Evolutionary conservation across 305 asterid species (phyloP).

Genomic region (Andrographis paniculata): DNA sequence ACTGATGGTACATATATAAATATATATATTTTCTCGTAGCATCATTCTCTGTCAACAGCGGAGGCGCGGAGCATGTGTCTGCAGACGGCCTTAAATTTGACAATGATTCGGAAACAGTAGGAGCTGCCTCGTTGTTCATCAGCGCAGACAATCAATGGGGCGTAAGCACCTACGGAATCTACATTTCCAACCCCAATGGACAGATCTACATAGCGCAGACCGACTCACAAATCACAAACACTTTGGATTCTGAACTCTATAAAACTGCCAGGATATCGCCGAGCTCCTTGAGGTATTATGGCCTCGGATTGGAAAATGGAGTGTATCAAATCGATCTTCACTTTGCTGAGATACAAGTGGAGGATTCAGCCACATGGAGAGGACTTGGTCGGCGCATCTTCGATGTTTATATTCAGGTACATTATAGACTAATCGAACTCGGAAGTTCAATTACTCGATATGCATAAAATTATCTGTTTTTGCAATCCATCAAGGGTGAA

Average conservation of each 20-base stretch:
- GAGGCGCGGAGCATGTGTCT: constrained; percentile 32
- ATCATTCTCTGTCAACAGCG: constrained; percentile 39
- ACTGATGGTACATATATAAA: not conserved
- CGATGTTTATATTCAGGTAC: constrained; percentile 56
- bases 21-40: constrained; percentile 26
- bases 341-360: constrained; percentile 62
- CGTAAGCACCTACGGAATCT: constrained; percentile 53
- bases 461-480: not conserved
- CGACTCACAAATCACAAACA: constrained; percentile 40
- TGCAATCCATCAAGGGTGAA: constrained; percentile 27
- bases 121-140: constrained; percentile 42
- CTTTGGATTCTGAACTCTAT: constrained; percentile 51
- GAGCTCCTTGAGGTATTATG: constrained; percentile 54
- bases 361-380: constrained; percentile 43
- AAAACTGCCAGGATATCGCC: constrained; percentile 55
- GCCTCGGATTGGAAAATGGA: constrained; percentile 52
- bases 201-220: constrained; percentile 28
- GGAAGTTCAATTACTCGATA: not conserved
- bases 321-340: constrained; percentile 44
- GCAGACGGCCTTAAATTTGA: constrained; percentile 30
- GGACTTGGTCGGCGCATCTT: constrained; percentile 55
- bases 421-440: not conserved
- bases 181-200: constrained; percentile 43
- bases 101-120: constrained; percentile 42
- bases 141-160: constrained; percentile 40